These are phyloP conservation scores for Saccharomycopsis fermentans DNA, from an alignment of 805 yeast species.

Conservation along the genomic window DNA sequence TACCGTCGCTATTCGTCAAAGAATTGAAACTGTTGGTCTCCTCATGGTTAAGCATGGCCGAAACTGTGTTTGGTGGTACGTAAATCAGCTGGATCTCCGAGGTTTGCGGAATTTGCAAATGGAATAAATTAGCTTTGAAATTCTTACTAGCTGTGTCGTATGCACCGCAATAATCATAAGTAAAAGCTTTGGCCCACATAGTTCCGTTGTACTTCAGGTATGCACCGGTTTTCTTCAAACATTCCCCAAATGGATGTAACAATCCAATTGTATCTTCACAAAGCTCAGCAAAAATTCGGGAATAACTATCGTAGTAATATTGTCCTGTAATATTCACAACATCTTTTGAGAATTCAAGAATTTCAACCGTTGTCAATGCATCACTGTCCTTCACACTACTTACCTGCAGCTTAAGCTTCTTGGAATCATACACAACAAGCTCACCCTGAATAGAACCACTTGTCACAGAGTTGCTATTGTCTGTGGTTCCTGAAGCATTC, in stretches of 20 bases:
- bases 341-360: neutral
- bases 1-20: neutral
- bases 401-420: neutral
- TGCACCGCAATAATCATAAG: neutral
- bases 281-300: neutral
- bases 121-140: neutral
- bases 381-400: neutral
- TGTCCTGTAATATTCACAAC: neutral
- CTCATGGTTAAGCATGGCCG: neutral
- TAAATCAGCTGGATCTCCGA: neutral
- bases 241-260: neutral
- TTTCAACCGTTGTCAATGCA: neutral
- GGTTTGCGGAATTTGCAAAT: neutral
- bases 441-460: neutral
- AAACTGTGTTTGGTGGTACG: neutral
- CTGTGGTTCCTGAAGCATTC: neutral
- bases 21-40: neutral
- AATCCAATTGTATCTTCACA: neutral
- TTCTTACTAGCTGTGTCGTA: neutral
- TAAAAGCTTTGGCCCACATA: neutral
- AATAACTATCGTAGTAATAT: neutral
- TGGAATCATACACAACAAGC: neutral
- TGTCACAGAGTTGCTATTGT: neutral
- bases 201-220: neutral
- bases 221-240: neutral